phyloP scores from a whole-genome alignment of 352 stramenopile genomes.

The Globisporangium barbulae region DNA sequence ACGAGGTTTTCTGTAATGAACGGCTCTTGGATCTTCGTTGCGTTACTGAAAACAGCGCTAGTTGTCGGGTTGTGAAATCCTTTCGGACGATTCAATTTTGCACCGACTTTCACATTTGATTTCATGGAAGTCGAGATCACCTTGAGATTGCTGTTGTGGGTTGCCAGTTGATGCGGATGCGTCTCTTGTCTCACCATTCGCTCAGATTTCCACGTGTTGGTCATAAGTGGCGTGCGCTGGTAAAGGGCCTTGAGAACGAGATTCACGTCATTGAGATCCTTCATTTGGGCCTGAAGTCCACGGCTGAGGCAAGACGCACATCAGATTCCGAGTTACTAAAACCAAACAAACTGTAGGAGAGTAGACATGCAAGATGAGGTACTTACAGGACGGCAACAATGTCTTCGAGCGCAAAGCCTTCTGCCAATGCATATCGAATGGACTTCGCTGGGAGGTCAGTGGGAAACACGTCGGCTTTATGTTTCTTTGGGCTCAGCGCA shows the following conservation, averaged over 20 bases:
- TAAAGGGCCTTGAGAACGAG: conserved; percentile 40
- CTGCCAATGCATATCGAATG: conserved; percentile 47
- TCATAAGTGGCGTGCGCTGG: conserved; percentile 48
- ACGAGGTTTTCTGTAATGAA: conserved; percentile 49
- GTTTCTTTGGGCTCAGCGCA: conserved; percentile 43
- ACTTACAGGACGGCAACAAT: conserved; percentile 58
- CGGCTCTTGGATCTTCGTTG: neutral
- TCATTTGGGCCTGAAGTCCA: conserved; percentile 47
- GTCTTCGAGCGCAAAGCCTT: conserved; percentile 47
- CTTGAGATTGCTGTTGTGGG: neutral
- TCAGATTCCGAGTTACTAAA: neutral
- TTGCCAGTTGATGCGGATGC: neutral
- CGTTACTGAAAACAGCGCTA: neutral
- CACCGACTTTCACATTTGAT: neutral
- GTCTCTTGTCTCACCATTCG: conserved; percentile 24
- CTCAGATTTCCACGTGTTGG: conserved; percentile 48
- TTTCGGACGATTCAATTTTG: neutral
- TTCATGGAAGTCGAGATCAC: neutral
- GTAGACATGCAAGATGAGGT: neutral
- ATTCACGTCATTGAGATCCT: conserved; percentile 30
- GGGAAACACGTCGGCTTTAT: conserved; percentile 45
- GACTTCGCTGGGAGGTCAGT: conserved; percentile 40
- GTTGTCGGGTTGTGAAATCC: neutral
- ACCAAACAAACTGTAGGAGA: too few species aligned
- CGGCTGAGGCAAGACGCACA: conserved; percentile 26